A percentile compares a stretch with the other conserved stretches of the same genome.
Evolutionary conservation across 306 rosid genomes (phyloP).

Genomic region (Begonia peltatifolia): DNA sequence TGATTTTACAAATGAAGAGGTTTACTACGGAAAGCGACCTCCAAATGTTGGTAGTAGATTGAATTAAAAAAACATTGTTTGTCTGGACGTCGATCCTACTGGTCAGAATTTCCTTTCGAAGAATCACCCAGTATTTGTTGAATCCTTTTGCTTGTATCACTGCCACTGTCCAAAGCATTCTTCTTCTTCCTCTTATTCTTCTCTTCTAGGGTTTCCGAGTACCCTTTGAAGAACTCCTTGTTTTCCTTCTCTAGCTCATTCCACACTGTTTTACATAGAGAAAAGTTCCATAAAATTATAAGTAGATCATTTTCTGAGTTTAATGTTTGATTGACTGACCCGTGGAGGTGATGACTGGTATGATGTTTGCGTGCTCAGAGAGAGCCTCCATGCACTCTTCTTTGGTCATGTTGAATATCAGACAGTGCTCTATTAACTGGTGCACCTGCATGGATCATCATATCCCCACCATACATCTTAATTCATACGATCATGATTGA

Average conservation of each 20-base stretch:
- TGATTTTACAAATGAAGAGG: too few species aligned
- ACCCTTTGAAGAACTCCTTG: constrained; percentile 74
- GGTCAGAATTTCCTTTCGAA: background rate
- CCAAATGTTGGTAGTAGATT: too few species aligned
- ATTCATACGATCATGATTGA: too few species aligned
- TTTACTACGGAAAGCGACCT: too few species aligned
- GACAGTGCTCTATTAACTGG: constrained; percentile 80
- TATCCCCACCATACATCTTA: background rate
- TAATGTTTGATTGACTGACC: constrained; percentile 21
- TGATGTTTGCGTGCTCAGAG: constrained; percentile 72
- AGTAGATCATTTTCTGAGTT: background rate
- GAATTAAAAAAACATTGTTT: too few species aligned
- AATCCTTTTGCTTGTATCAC: constrained; percentile 26
- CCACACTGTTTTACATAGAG: constrained; percentile 44
- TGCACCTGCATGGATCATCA: constrained; percentile 43
- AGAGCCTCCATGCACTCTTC: constrained; percentile 98
- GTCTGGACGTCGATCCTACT: too few species aligned
- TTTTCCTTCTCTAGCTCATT: constrained; percentile 89
- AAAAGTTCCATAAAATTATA: background rate
- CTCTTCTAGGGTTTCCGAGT: constrained; percentile 13
- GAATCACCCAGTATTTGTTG: constrained; percentile 20
- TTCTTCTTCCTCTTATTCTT: constrained; percentile 12
- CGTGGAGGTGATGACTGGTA: constrained; percentile 77
- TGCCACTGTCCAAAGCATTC: constrained; percentile 7
- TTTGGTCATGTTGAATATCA: constrained; percentile 73